Evolutionary conservation across 495 filamentous ascomycete genomes (phyloP).

Genomic region (Parachaetomium inaequale): DNA sequence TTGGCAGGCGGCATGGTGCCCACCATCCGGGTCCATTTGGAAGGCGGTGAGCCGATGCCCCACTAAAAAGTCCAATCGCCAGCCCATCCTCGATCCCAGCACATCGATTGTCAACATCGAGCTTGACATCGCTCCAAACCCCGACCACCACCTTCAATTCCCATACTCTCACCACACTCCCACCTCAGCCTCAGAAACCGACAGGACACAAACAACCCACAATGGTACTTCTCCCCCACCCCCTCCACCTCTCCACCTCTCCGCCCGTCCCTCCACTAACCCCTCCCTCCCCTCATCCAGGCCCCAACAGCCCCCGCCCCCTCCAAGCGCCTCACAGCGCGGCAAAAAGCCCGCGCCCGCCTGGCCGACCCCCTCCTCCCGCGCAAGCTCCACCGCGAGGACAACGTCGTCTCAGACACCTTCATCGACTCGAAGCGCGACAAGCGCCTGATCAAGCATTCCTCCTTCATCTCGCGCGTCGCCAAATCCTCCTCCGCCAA

Average conservation of each 20-base stretch:
- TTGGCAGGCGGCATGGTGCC: conserved; percentile 2
- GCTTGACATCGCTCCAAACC: neutral
- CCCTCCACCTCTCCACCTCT: neutral
- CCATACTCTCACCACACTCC: neutral
- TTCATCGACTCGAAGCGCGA: conserved; percentile 70
- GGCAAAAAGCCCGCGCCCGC: conserved; percentile 32
- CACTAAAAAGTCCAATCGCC: conserved; percentile 33
- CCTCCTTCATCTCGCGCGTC: conserved; percentile 69
- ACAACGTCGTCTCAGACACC: conserved; percentile 36
- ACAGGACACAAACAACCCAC: neutral
- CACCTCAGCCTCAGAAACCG: neutral
- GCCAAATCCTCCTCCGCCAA: conserved; percentile 45
- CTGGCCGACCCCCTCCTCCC: conserved; percentile 35
- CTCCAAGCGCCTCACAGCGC: conserved; percentile 30
- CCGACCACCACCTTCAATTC: neutral
- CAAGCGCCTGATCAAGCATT: conserved; percentile 73
- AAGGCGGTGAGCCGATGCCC: conserved; percentile 29
- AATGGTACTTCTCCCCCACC: conserved; percentile 26
- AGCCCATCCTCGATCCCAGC: neutral
- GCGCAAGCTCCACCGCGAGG: conserved; percentile 41
- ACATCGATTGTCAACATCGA: neutral
- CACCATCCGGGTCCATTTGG: neutral
- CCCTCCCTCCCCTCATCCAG: conserved; percentile 13
- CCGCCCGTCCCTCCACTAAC: neutral
- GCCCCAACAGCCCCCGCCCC: conserved; percentile 30